phyloP scores from a whole-genome alignment of 176 grass and related monocot genomes.

The Elaeis guineensis region DNA sequence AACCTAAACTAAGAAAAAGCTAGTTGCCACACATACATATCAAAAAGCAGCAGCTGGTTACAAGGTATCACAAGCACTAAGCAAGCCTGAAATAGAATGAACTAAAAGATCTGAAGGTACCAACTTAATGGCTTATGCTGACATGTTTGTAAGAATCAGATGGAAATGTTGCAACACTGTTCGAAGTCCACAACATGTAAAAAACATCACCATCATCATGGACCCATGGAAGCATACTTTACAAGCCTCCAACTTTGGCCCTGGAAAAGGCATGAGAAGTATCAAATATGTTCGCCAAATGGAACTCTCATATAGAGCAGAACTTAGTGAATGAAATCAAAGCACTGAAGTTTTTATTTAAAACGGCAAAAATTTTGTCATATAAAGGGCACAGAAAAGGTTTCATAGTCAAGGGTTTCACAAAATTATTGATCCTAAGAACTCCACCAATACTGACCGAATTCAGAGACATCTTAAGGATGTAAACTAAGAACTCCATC shows the following conservation, averaged over 20 bases:
- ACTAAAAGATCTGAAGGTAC: conserved; percentile 24
- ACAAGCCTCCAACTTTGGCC: conserved; percentile 66
- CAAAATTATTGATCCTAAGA: too few species aligned
- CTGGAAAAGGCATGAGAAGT: conserved; percentile 55
- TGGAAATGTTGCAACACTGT: conserved; percentile 55
- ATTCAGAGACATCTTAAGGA: too few species aligned
- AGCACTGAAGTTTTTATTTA: not conserved
- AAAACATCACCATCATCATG: conserved; percentile 42
- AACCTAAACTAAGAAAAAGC: too few species aligned
- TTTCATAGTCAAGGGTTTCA: too few species aligned
- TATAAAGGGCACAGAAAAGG: too few species aligned
- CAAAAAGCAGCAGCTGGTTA: too few species aligned
- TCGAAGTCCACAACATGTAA: conserved; percentile 47
- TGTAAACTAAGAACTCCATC: too few species aligned
- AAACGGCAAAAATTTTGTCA: not conserved
- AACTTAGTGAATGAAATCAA: not conserved
- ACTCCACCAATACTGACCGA: too few species aligned
- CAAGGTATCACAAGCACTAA: too few species aligned
- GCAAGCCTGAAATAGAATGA: too few species aligned
- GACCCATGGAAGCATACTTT: conserved; percentile 63
- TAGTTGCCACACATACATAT: too few species aligned
- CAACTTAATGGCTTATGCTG: conserved; percentile 10
- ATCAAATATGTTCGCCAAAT: conserved; percentile 22
- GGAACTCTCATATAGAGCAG: not conserved
- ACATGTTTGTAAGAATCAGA: conserved; percentile 7